Evolutionary conservation across 1,284 basidiomycete genomes (phyloP).

Genomic region (Papiliotrema nemorosa): DNA sequence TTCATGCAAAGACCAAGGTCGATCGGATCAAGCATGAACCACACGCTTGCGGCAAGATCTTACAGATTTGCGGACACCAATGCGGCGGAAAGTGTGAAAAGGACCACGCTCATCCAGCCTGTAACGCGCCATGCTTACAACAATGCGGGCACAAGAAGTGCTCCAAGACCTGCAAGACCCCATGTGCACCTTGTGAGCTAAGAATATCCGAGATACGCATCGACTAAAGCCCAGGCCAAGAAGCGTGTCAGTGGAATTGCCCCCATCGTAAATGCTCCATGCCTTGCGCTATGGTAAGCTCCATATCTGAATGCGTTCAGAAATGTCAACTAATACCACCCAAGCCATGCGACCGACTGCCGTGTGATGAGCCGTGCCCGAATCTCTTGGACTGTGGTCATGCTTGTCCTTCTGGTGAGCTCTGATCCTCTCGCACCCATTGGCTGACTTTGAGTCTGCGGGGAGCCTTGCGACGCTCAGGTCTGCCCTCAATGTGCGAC

Average conservation of each 20-base stretch:
- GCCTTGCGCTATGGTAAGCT: no score
- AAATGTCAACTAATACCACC: no score
- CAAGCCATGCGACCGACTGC: slow-evolving; percentile 65
- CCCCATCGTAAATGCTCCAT: slow-evolving; percentile 58
- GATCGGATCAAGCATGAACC: no score
- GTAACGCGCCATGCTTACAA: background rate
- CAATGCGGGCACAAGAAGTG: slow-evolving; percentile 4
- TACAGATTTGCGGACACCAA: slow-evolving; percentile 6
- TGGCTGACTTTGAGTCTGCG: background rate
- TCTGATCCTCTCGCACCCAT: background rate
- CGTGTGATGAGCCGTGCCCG: slow-evolving; percentile 61
- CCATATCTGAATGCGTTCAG: no score
- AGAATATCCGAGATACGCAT: no score
- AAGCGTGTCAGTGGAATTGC: slow-evolving; percentile 53
- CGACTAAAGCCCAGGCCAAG: slow-evolving; percentile 5
- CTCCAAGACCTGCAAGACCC: background rate
- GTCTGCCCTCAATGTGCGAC: background rate
- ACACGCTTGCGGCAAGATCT: background rate
- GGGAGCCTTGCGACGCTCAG: background rate
- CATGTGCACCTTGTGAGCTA: slow-evolving; percentile 10
- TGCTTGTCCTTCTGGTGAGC: slow-evolving; percentile 56
- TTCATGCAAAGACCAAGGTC: no score
- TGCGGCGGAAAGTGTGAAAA: slow-evolving; percentile 2
- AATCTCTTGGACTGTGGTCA: slow-evolving; percentile 59
- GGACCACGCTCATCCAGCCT: background rate